These are phyloP conservation scores for Calonectria pseudoturangicola DNA, from an alignment of 2,329 filamentous ascomycete genomes.

Conservation along the genomic window DNA sequence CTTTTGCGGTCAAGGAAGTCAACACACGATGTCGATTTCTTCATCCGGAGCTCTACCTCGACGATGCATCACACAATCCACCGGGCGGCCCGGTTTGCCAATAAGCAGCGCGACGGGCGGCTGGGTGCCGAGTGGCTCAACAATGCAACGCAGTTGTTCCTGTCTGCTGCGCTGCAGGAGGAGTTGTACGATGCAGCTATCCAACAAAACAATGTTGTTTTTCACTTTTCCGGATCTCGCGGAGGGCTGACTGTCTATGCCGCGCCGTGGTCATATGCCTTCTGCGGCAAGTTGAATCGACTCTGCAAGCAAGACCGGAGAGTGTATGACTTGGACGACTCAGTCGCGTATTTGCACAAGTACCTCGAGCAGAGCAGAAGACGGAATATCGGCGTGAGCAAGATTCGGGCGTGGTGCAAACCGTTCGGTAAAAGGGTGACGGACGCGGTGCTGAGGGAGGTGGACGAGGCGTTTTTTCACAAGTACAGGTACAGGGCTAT, in stretches of 20 bases:
- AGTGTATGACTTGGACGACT: slow-evolving; percentile 1
- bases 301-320: background rate
- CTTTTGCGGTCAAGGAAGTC: slow-evolving; percentile 3
- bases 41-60: background rate
- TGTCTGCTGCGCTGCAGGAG: slow-evolving; percentile 11
- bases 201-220: slow-evolving; percentile 3
- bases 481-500: background rate
- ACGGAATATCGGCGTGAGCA: background rate
- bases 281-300: slow-evolving; percentile 3
- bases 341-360: background rate
- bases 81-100: slow-evolving; percentile 1
- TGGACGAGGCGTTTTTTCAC: slow-evolving; percentile 5
- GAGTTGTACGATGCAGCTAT: slow-evolving; percentile 7
- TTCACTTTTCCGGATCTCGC: background rate
- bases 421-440: background rate
- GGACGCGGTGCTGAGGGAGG: background rate
- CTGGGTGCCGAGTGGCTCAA: slow-evolving; percentile 12
- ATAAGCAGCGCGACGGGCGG: background rate
- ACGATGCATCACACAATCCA: slow-evolving; percentile 1
- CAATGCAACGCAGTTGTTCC: slow-evolving; percentile 7
- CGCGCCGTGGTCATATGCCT: slow-evolving; percentile 11
- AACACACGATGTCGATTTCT: slow-evolving; percentile 11
- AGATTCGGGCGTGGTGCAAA: slow-evolving; percentile 4
- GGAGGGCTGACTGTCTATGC: slow-evolving; percentile 5
- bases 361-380: background rate